Evolutionary conservation across 2,329 filamentous ascomycete genomes (phyloP), one percentile per base, ranked within the genome.

Genomic region (Trichophyton rubrum): DNA sequence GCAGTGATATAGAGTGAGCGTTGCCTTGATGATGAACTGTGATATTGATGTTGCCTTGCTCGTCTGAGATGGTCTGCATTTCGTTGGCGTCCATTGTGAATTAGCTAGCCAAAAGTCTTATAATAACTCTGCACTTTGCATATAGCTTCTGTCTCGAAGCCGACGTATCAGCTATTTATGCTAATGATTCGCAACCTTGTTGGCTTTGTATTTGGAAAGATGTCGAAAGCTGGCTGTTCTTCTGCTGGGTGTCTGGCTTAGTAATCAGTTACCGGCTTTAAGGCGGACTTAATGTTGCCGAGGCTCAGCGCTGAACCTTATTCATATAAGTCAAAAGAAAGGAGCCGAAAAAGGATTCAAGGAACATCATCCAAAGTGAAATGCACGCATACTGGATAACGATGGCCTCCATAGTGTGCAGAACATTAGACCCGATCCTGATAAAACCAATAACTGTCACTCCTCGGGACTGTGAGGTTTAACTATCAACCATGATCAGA

Each of bases 11-110:
- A 17, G 72, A 71, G 64, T 82, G 72, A 1, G 76, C 72, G 57
- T 77, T 77, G 67, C 79, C 78, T 68, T 84, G 81, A 66, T 85
- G 79, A 63, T 78, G 77, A 62, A 85, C 69, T 15, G 75, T 80
- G 43, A 85, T 68, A 40, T 55, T 41, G 45, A 60, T 41, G 57
- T 47, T 22, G 38, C 7, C 33, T 30, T 15, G 24, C 22, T 58
- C 49, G 40, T 24, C 51, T 55, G 38, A 17, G 40, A 15, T 17
- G 15, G 11, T n/a, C 22, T 35, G 17, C 24, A 33, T 3, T 43
- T 41, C 41, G 13, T 27, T 33, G 35, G 30, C 11, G 17, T 33
- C 22, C 38, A 35, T 22, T 20, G 13, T 13, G 13, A 20, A 15
- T 27, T 55, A 53, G 27, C 33, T 35, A n/a, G 27, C 15, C 13